Percentiles rank a stretch among this genome's conserved stretches.
Conservation (phyloP, 1,139 yeast species). For the Nakaseomyces sp. region DNA sequence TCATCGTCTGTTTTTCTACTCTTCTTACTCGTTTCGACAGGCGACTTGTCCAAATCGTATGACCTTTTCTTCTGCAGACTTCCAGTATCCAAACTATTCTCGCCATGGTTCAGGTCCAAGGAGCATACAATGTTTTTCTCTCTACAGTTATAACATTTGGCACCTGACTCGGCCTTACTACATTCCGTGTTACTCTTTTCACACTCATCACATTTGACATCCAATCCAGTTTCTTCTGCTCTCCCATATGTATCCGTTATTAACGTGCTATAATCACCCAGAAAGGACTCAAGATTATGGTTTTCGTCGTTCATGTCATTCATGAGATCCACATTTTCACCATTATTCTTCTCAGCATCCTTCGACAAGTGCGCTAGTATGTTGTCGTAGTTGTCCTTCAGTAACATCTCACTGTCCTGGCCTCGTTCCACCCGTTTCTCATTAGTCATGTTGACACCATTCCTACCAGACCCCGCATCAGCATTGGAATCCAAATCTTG, state of each 20-base stretch:
- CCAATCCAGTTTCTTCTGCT: background rate
- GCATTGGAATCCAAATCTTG: no score
- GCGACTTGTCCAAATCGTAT: background rate
- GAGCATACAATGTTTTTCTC: background rate
- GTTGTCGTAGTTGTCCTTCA: slow-evolving; percentile 22
- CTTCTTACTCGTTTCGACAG: background rate
- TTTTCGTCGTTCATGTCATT: background rate
- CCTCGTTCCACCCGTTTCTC: background rate
- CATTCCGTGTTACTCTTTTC: background rate
- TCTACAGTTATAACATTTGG: background rate
- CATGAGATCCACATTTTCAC: background rate
- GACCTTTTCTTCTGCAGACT: background rate
- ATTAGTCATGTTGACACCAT: background rate
- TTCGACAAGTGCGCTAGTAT: slow-evolving; percentile 18
- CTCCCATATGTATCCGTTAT: background rate
- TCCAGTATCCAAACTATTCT: background rate
- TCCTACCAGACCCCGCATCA: background rate
- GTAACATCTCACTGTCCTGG: slow-evolving; percentile 15
- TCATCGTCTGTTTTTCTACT: background rate
- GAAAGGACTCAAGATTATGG: slow-evolving; percentile 1
- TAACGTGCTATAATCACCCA: background rate
- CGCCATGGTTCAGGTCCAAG: background rate
- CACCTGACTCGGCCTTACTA: background rate
- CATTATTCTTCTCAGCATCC: slow-evolving; percentile 5
- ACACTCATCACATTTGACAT: background rate